phyloP scores from a whole-genome alignment of 2,329 filamentous ascomycete species.

The Sporothrix dimorphospora region DNA sequence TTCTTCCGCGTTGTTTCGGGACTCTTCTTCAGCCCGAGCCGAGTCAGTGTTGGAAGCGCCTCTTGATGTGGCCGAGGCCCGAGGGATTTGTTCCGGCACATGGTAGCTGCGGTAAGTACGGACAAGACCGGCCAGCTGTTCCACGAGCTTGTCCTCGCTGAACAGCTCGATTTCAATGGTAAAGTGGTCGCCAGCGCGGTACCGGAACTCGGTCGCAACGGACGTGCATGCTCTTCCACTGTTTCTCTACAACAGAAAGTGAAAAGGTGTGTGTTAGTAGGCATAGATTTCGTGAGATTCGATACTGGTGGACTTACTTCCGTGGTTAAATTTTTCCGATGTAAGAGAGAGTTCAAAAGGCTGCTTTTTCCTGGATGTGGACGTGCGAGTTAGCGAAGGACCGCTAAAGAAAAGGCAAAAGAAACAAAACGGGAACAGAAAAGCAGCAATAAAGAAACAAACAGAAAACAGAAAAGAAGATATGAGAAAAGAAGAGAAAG shows the following conservation, averaged over 20 bases:
- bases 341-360: constrained; percentile 3
- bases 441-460: background rate
- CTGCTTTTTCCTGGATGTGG: background rate
- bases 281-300: background rate
- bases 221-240: background rate
- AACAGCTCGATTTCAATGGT: constrained; percentile 13
- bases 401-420: background rate
- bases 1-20: background rate
- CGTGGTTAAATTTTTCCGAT: background rate
- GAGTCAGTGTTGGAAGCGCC: background rate
- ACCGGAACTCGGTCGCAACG: background rate
- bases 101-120: constrained; percentile 11
- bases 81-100: background rate
- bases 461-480: background rate
- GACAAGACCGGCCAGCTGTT: constrained; percentile 5
- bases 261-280: background rate
- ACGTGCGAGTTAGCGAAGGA: background rate
- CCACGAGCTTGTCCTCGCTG: background rate
- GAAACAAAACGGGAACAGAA: constrained; percentile 2
- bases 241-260: background rate
- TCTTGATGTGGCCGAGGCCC: background rate
- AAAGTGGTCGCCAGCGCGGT: constrained; percentile 1
- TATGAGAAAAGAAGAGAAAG: no score
- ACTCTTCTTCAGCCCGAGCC: background rate
- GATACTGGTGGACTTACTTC: constrained; percentile 1